Evolutionary conservation across 257 asterid species (phyloP).

Genomic region (Solanum bulbocastanum): DNA sequence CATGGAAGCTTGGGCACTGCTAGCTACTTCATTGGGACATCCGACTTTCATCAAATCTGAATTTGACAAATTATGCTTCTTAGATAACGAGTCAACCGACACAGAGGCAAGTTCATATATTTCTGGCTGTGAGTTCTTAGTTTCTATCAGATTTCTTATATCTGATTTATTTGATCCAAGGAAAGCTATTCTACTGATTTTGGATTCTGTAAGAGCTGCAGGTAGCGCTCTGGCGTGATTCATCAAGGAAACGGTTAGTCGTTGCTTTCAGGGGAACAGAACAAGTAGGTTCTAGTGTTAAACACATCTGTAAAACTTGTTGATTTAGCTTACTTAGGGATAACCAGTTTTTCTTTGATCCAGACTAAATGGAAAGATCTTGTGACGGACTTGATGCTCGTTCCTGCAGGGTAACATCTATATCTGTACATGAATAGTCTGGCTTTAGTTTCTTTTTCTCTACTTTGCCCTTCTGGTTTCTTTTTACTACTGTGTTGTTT

Average conservation of each 20-base stretch:
- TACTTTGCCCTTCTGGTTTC: not conserved
- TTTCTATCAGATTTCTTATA: not conserved
- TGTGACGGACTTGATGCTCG: slow-evolving; percentile 80
- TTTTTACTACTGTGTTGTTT: not conserved
- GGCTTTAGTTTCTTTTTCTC: not conserved
- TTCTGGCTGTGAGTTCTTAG: not conserved
- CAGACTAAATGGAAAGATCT: slow-evolving; percentile 96
- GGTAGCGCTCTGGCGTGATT: slow-evolving; percentile 97
- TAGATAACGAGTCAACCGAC: slow-evolving; percentile 81
- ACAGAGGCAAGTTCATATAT: slow-evolving; percentile 62
- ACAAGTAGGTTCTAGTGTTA: slow-evolving; percentile 49
- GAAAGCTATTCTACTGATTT: slow-evolving; percentile 6
- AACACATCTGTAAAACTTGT: not conserved
- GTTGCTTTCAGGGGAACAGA: slow-evolving; percentile 99
- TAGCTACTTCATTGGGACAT: slow-evolving; percentile 91
- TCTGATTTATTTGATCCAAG: not conserved
- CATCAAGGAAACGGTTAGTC: slow-evolving; percentile 63
- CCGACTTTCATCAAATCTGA: slow-evolving; percentile 92
- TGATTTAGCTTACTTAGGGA: not conserved
- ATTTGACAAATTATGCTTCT: slow-evolving; percentile 84
- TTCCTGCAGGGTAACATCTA: slow-evolving; percentile 73
- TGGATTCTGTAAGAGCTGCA: slow-evolving; percentile 24
- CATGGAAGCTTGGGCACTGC: slow-evolving; percentile 99
- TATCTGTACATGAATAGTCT: not conserved
- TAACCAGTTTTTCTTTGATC: slow-evolving; percentile 18